Evolutionary conservation across 2,329 filamentous ascomycete species (phyloP).

Genomic region (Aspergillus oerlinghausenensis): DNA sequence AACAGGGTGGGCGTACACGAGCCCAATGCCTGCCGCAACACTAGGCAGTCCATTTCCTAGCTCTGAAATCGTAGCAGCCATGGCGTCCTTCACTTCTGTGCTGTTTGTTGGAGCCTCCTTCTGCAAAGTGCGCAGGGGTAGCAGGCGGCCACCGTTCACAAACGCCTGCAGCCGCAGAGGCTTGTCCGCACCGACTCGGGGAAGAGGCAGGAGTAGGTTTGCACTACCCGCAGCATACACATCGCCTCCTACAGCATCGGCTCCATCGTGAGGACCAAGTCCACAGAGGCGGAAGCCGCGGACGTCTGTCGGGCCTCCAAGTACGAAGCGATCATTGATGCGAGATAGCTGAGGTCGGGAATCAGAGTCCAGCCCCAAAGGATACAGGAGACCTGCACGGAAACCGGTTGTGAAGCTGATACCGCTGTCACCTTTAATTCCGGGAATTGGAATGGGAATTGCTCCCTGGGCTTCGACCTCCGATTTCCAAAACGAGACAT

Average conservation of each 20-base stretch:
- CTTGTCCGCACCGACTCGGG: slow-evolving; percentile 73
- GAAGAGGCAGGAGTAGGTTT: slow-evolving; percentile 79
- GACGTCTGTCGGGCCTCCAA: slow-evolving; percentile 91
- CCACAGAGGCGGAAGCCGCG: slow-evolving; percentile 89
- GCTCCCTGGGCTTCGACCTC: slow-evolving; percentile 78
- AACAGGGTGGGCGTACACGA: slow-evolving; percentile 92
- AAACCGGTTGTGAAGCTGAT: slow-evolving; percentile 79
- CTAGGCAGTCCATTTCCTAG: slow-evolving; percentile 74
- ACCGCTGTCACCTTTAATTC: slow-evolving; percentile 64
- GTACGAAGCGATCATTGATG: slow-evolving; percentile 90
- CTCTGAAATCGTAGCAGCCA: slow-evolving; percentile 60
- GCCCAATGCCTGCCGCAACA: slow-evolving; percentile 76
- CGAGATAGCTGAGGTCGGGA: slow-evolving; percentile 62
- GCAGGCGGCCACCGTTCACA: slow-evolving; percentile 79
- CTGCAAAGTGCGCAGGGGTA: slow-evolving; percentile 63
- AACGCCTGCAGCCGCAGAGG: slow-evolving; percentile 86
- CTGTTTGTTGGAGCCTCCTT: slow-evolving; percentile 46
- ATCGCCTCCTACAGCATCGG: slow-evolving; percentile 85
- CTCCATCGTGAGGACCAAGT: slow-evolving; percentile 79
- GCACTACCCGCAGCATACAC: slow-evolving; percentile 85
- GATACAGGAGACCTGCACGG: slow-evolving; percentile 76
- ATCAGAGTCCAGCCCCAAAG: slow-evolving; percentile 60
- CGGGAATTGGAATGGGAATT: slow-evolving; percentile 67
- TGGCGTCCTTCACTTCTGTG: slow-evolving; percentile 41
- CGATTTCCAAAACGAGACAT: slow-evolving; percentile 92